Base-by-base conservation (phyloP, 345 rosid genomes). In the Psidium guajava region DNA sequence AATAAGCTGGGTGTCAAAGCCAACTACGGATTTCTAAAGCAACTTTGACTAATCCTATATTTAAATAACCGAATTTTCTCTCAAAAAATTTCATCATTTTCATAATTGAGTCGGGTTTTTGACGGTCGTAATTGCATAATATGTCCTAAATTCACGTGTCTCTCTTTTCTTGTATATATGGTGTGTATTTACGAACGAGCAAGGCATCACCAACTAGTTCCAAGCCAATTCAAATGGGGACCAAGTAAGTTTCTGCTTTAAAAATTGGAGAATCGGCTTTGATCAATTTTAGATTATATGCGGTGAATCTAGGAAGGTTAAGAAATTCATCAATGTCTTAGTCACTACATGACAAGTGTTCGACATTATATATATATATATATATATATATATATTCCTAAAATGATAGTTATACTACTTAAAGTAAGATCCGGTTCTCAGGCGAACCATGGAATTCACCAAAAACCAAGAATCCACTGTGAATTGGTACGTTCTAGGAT, bases 381-480 rank as follows among this genome's bases (percentile, higher is more conserved):
- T n/a, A n/a, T n/a, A n/a, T n/a, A n/a, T n/a, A n/a, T n/a, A 42
- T 42, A 42, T 42, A 42, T 15, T 5, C 11, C 47, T 36, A 36
- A 69, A 36, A 36, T 36, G 47, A 69, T 69, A 4, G 47, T 32
- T 18, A 36, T 69, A 36, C 25, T 32, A 36, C 13, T 69, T 69
- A 9, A 69, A 69, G 47, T 9, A 36, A 2, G 47, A 69, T 32
- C 0, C 11, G 1, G 5, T 8, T 0, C 40, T 0, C 1, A 0
- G 22, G 47, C 4, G 13, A 18, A 36, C 11, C 13, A 1, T 36
- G 6, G 20, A 36, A 69, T 6, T 1, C 0, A 36, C 25, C 1
- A 20, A 18, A 36, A 69, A 2, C 2, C 10, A 1, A 36, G 14
- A 69, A 69, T 2, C 0, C 1, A 69, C 3, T 36, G 3, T 3